These are phyloP conservation scores for Ceratonia siliqua DNA, from an alignment of 306 rosid genomes.

Conservation along the genomic window DNA sequence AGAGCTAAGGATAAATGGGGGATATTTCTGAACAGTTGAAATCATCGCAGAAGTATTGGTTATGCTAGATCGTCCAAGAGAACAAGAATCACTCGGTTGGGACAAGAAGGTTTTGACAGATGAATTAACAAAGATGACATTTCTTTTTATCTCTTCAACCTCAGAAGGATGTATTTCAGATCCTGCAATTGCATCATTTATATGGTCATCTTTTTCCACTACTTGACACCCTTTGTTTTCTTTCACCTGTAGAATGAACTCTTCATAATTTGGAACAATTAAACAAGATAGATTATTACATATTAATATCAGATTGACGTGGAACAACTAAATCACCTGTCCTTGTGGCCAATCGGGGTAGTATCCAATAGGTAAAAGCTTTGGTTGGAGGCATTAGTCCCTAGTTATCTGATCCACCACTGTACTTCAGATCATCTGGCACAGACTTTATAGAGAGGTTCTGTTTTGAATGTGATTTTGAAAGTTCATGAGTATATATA, in stretches of 20 bases:
- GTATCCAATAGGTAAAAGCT: slow-evolving; percentile 64
- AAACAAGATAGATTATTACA: background rate
- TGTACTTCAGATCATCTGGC: slow-evolving; percentile 56
- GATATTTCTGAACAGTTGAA: slow-evolving; percentile 5
- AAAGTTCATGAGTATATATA: slow-evolving; percentile 26
- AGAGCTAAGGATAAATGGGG: slow-evolving; percentile 4
- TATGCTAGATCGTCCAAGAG: background rate
- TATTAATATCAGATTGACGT: background rate
- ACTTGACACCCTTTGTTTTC: slow-evolving; percentile 22
- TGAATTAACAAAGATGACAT: slow-evolving; percentile 17
- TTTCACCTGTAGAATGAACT: slow-evolving; percentile 31
- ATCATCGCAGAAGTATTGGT: background rate
- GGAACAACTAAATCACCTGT: slow-evolving; percentile 45
- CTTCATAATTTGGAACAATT: background rate
- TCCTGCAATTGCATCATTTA: slow-evolving; percentile 7
- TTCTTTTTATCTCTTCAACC: slow-evolving; percentile 22
- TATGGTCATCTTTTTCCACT: slow-evolving; percentile 16
- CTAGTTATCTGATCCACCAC: slow-evolving; percentile 62
- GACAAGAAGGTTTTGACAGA: background rate
- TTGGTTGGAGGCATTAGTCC: slow-evolving; percentile 45
- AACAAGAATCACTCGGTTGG: background rate
- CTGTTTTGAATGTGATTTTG: slow-evolving; percentile 54
- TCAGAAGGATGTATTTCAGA: slow-evolving; percentile 20
- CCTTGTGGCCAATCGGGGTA: slow-evolving; percentile 57
- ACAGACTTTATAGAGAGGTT: slow-evolving; percentile 47